Base-by-base conservation (phyloP, 2,329 filamentous ascomycete genomes). In the Fusarium nisikadoi region DNA sequence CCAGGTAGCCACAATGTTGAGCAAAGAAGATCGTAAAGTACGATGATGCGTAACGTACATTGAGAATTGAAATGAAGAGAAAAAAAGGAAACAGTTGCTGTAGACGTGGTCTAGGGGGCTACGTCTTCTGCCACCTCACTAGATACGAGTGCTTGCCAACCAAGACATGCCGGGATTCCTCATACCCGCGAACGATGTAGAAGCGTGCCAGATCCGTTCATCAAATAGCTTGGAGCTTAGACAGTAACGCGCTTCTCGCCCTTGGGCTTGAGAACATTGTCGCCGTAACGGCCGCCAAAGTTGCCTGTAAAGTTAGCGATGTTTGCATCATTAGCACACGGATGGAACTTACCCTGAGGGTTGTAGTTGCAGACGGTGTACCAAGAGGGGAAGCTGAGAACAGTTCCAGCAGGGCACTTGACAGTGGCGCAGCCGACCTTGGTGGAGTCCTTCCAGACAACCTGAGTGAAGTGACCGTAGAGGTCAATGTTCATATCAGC, bases 351-450 rank as follows among this genome's bases (percentile, higher is more conserved):
- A 93, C 93, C 94, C 71, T 90, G 84, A 69, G 90, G 87, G 74
- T 84, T 85, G 85, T 97, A 97, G 88, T 97, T 95, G 91, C 94
- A 97, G 77, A 97, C 94, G 35, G 93, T 95, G 86, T 90, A 94
- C 83, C 88, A 90, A n/a, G 90, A 83, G 41, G 86, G 86, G 84
- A 90, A 81, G 73, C 65, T 73, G 27, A 79, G 71, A 71, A 89
- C 82, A 38, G 84, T 87, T 63, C 87, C 86, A 39, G 83, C 77
- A 17, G 80, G 76, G 83, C 91, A 93, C 79, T 95, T 91, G 56
- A 90, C 88, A 82, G 94, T 93, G 81, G 95, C 93, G 68, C 83
- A 85, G 47, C 83, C 83, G 31, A 84, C 78, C 68, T 79, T 78
- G 52, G 74, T 77, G 49, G 81, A 76, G 25, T 62, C 65, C 77